Evolutionary conservation across 2,329 filamentous ascomycete genomes (phyloP).

Genomic region (Aspergillus neotritici): DNA sequence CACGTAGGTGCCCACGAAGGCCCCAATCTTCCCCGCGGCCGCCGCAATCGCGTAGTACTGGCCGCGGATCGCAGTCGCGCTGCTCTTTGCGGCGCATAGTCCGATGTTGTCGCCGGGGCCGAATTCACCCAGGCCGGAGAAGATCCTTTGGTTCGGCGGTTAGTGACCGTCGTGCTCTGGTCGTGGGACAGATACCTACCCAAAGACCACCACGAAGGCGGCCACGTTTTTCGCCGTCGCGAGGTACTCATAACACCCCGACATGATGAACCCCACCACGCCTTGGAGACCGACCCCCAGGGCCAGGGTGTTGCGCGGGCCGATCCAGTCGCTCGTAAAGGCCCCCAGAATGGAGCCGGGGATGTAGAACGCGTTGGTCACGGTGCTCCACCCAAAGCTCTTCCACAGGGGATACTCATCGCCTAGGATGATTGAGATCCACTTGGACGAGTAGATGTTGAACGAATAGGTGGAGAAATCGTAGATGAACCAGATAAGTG

Average conservation of each 20-base stretch:
- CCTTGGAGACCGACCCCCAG: constrained; percentile 67
- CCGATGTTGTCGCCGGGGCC: constrained; percentile 91
- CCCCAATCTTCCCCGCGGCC: constrained; percentile 47
- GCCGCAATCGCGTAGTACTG: constrained; percentile 57
- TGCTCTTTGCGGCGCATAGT: constrained; percentile 78
- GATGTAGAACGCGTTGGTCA: constrained; percentile 84
- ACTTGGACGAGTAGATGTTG: constrained; percentile 71
- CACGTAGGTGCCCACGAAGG: constrained; percentile 79
- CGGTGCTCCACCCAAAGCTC: constrained; percentile 79
- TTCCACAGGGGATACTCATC: constrained; percentile 61
- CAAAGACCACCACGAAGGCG: constrained; percentile 73
- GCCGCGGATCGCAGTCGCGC: constrained; percentile 79
- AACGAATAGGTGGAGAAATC: constrained; percentile 84
- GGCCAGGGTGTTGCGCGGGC: constrained; percentile 68
- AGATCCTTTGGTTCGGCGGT: constrained; percentile 46
- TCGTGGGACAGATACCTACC: constrained; percentile 31
- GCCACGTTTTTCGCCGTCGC: constrained; percentile 61
- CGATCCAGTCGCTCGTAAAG: constrained; percentile 70
- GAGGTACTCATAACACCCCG: constrained; percentile 68
- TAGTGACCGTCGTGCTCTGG: background rate
- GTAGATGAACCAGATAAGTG: constrained; percentile 79
- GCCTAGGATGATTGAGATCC: constrained; percentile 56
- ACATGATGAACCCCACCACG: constrained; percentile 82
- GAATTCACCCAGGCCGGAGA: constrained; percentile 70
- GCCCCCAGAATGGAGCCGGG: constrained; percentile 75